phyloP scores from a whole-genome alignment of 768 basidiomycete species.

The Paxillus ammoniavirescens region DNA sequence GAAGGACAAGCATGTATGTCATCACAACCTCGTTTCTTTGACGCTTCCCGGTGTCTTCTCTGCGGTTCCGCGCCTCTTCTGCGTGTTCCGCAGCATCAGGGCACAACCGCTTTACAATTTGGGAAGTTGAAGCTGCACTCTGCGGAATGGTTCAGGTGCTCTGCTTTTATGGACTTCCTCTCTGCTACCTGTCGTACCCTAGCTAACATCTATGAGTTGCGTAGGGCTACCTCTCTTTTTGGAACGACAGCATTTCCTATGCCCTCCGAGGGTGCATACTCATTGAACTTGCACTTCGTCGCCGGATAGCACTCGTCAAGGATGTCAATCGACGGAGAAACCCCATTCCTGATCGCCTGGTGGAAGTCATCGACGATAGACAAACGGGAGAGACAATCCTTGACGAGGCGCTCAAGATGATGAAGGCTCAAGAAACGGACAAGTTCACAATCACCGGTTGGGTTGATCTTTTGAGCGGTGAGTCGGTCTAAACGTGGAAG shows the following conservation, averaged over 20 bases:
- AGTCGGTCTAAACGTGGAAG: constrained; percentile 29
- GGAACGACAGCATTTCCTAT: constrained; percentile 99
- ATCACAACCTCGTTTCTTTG: not conserved
- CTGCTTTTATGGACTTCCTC: constrained; percentile 21
- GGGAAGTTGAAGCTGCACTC: not conserved
- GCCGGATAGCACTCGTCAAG: constrained; percentile 86
- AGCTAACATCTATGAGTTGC: constrained; percentile 9
- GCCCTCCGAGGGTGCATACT: constrained; percentile 98
- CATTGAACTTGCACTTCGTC: constrained; percentile 92
- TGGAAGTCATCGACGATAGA: constrained; percentile 90
- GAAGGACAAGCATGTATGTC: constrained; percentile 90
- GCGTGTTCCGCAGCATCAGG: constrained; percentile 16
- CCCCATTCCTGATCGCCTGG: constrained; percentile 75
- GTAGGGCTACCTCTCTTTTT: constrained; percentile 94
- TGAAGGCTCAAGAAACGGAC: constrained; percentile 67
- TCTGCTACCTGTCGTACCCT: not conserved
- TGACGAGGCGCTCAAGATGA: constrained; percentile 95
- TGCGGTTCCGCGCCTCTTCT: constrained; percentile 5
- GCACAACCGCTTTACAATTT: constrained; percentile 3
- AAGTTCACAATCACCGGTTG: constrained; percentile 78
- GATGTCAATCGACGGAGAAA: constrained; percentile 74
- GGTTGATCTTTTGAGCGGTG: constrained; percentile 94
- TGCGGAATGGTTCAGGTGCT: constrained; percentile 3
- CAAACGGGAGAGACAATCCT: constrained; percentile 96
- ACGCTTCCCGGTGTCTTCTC: constrained; percentile 4